Evolutionary conservation across 257 asterid genomes (phyloP).

Genomic region (Capsicum rhomboideum): DNA sequence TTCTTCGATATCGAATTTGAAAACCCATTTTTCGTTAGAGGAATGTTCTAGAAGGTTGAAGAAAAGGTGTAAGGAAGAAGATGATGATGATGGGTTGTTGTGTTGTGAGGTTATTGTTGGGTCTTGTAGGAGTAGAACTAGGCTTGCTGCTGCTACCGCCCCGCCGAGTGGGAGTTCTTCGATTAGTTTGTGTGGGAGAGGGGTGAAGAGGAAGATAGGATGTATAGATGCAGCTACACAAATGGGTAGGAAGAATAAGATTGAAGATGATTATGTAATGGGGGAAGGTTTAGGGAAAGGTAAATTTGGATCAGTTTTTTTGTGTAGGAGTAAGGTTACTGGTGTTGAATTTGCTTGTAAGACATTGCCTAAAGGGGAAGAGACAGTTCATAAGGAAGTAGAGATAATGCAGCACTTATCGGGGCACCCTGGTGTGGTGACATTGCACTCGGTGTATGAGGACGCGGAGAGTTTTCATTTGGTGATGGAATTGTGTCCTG

Average conservation of each 20-base stretch:
- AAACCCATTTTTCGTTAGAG: constrained; percentile 30
- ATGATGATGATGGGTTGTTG: constrained; percentile 7
- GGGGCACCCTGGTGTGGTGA: constrained; percentile 38
- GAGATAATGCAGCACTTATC: constrained; percentile 50
- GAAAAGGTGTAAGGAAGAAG: constrained; percentile 37
- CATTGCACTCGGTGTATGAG: constrained; percentile 35
- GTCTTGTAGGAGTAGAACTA: constrained; percentile 29
- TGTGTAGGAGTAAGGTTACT: constrained; percentile 28
- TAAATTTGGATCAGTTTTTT: constrained; percentile 36
- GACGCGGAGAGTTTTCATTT: constrained; percentile 32
- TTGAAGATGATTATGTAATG: constrained; percentile 28
- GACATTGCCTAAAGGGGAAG: constrained; percentile 38
- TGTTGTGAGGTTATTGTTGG: constrained; percentile 19
- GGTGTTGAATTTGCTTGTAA: constrained; percentile 38
- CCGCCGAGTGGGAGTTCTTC: constrained; percentile 31
- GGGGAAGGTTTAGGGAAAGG: constrained; percentile 36
- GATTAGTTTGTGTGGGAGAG: constrained; percentile 21
- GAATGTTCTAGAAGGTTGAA: constrained; percentile 34
- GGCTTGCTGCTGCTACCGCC: constrained; percentile 33
- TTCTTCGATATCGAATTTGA: constrained; percentile 26
- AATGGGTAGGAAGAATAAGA: constrained; percentile 35
- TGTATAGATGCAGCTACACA: constrained; percentile 37
- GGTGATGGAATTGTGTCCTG: constrained; percentile 44
- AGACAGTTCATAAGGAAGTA: constrained; percentile 39
- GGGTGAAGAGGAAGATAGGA: constrained; percentile 38